These are phyloP conservation scores for Pholiota conissans DNA, from an alignment of 768 basidiomycete species.

Conservation along the genomic window DNA sequence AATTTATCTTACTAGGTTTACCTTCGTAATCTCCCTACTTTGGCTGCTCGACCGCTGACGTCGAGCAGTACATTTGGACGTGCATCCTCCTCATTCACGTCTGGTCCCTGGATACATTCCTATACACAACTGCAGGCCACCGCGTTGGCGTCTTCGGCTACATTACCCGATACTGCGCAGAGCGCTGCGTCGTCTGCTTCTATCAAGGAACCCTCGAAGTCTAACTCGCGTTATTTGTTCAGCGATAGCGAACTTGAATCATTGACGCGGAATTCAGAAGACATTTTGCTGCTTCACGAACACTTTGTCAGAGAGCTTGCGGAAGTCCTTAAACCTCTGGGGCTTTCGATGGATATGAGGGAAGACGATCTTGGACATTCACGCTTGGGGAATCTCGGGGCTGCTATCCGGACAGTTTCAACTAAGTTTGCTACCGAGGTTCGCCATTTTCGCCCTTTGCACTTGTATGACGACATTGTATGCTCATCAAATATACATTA, in stretches of 20 bases:
- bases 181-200: conserved; percentile 16
- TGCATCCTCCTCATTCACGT: conserved; percentile 41
- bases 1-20: conserved; percentile 52
- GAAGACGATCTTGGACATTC: conserved; percentile 18
- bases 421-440: conserved; percentile 63
- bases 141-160: conserved; percentile 24
- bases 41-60: conserved; percentile 41
- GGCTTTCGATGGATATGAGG: conserved; percentile 39
- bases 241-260: conserved; percentile 56
- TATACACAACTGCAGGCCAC: conserved; percentile 35
- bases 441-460: conserved; percentile 16
- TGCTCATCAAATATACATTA: background rate
- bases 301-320: conserved; percentile 58
- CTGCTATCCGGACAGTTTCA: conserved; percentile 50
- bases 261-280: conserved; percentile 66
- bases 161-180: conserved; percentile 23
- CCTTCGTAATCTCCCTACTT: conserved; percentile 53
- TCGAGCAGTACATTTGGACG: conserved; percentile 36
- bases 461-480: background rate
- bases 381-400: conserved; percentile 35
- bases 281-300: conserved; percentile 70
- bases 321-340: conserved; percentile 48
- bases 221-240: conserved; percentile 49
- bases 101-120: conserved; percentile 47
- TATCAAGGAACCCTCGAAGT: conserved; percentile 28